These are phyloP conservation scores for Davidsoniella virescens DNA, from an alignment of 2,329 filamentous ascomycete species.

Conservation along the genomic window DNA sequence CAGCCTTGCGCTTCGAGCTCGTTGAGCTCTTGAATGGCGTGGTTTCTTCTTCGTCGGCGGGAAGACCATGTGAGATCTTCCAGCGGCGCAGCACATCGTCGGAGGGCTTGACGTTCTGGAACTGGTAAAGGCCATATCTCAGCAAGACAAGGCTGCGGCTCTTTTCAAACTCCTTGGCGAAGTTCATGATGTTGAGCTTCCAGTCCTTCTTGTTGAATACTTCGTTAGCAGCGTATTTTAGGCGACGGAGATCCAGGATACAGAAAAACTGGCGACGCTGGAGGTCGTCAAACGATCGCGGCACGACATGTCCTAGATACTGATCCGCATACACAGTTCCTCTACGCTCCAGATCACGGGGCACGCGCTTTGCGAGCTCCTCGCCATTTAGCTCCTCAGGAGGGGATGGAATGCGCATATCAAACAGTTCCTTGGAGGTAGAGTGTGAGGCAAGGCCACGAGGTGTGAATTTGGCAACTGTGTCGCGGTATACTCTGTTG, in stretches of 20 bases:
- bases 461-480: conserved; percentile 30
- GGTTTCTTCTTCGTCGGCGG: conserved; percentile 22
- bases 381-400: conserved; percentile 40
- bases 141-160: conserved; percentile 44
- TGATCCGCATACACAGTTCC: conserved; percentile 45
- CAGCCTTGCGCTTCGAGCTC: conserved; percentile 38
- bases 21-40: conserved; percentile 23
- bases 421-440: conserved; percentile 32
- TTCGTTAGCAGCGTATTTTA: conserved; percentile 45
- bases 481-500: conserved; percentile 27
- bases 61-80: conserved; percentile 39
- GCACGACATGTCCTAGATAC: conserved; percentile 40
- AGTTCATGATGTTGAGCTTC: conserved; percentile 46
- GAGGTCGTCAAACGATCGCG: conserved; percentile 39
- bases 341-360: conserved; percentile 32
- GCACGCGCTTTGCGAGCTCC: conserved; percentile 35
- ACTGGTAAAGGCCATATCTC: conserved; percentile 45
- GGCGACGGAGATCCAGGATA: conserved; percentile 42
- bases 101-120: conserved; percentile 44
- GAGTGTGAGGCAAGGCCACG: conserved; percentile 34
- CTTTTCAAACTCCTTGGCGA: conserved; percentile 49
- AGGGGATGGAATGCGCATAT: conserved; percentile 42
- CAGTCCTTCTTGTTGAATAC: conserved; percentile 45
- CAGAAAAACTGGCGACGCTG: conserved; percentile 47
- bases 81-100: conserved; percentile 41